A percentile compares a stretch with the other conserved stretches of the same genome.
These are phyloP conservation scores for Aspergillus fischeri DNA, from an alignment of 2,329 filamentous ascomycete genomes.

Conservation along the genomic window DNA sequence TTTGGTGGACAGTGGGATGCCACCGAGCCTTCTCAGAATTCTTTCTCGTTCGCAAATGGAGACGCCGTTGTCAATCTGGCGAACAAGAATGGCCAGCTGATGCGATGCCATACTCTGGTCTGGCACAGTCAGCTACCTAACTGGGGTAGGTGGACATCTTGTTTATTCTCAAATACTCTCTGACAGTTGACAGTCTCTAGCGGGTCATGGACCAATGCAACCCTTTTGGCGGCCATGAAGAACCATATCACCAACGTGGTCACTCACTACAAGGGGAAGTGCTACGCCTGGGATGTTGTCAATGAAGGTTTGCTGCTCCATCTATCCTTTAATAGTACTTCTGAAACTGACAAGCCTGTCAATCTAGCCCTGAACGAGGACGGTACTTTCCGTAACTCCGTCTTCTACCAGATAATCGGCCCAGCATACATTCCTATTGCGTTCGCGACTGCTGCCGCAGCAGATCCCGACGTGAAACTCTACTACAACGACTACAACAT, in stretches of 20 bases:
- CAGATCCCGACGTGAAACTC: slow-evolving; percentile 54
- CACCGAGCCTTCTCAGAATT: slow-evolving; percentile 54
- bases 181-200: slow-evolving; percentile 32
- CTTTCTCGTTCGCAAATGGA: slow-evolving; percentile 57
- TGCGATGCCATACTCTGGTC: slow-evolving; percentile 61
- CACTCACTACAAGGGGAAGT: slow-evolving; percentile 33
- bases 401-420: slow-evolving; percentile 44
- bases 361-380: slow-evolving; percentile 43
- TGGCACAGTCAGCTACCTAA: slow-evolving; percentile 47
- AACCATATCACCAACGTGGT: slow-evolving; percentile 38
- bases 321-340: neutral
- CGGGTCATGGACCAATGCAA: slow-evolving; percentile 54
- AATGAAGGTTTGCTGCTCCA: slow-evolving; percentile 29
- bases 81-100: slow-evolving; percentile 40
- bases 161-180: neutral
- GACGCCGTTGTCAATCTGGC: slow-evolving; percentile 46
- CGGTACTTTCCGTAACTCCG: slow-evolving; percentile 37
- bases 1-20: slow-evolving; percentile 52
- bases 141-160: slow-evolving; percentile 49
- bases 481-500: slow-evolving; percentile 46
- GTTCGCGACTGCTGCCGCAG: slow-evolving; percentile 46
- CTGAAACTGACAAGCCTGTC: neutral
- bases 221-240: slow-evolving; percentile 54
- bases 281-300: slow-evolving; percentile 39
- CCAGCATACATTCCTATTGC: slow-evolving; percentile 45